A percentile compares a stretch with the other conserved stretches of the same genome.
Evolutionary conservation across 768 basidiomycete genomes (phyloP).

Genomic region (Lactarius psammicola): DNA sequence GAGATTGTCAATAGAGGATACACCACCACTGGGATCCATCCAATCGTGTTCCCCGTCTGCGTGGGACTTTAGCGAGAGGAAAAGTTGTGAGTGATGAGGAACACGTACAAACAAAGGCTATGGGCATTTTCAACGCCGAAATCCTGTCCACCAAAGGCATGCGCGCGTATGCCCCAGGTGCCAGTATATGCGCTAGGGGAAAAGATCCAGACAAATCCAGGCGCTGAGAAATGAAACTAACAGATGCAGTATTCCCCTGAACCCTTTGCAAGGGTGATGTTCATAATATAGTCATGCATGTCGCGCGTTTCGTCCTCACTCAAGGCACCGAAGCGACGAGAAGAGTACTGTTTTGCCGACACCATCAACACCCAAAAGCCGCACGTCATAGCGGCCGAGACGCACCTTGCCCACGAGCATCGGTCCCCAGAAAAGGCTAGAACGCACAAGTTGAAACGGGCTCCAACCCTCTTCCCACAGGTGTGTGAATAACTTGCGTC

Average conservation of each 20-base stretch:
- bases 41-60: slow-evolving; percentile 89
- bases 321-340: slow-evolving; percentile 77
- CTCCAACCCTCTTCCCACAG: slow-evolving; percentile 93
- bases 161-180: slow-evolving; percentile 85
- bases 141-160: slow-evolving; percentile 87
- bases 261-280: slow-evolving; percentile 88
- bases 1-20: slow-evolving; percentile 67
- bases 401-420: slow-evolving; percentile 80
- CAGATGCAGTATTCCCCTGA: slow-evolving; percentile 94
- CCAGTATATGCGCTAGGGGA: slow-evolving; percentile 73
- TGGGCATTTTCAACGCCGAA: slow-evolving; percentile 68
- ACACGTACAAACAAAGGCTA: slow-evolving; percentile 84
- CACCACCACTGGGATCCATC: slow-evolving; percentile 93
- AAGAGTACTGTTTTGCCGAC: slow-evolving; percentile 58
- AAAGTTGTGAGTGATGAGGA: slow-evolving; percentile 1
- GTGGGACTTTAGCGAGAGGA: slow-evolving; percentile 6
- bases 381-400: neutral
- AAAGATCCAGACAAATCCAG: neutral
- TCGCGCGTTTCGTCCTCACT: slow-evolving; percentile 80
- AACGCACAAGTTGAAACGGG: slow-evolving; percentile 86
- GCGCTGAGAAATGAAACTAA: slow-evolving; percentile 35
- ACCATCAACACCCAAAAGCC: neutral
- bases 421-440: slow-evolving; percentile 80
- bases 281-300: slow-evolving; percentile 89
- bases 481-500: slow-evolving; percentile 61